Percentiles rank a stretch among this genome's conserved stretches.
phyloP scores from a whole-genome alignment of 1,284 basidiomycete species.

The Trametes versicolor region DNA sequence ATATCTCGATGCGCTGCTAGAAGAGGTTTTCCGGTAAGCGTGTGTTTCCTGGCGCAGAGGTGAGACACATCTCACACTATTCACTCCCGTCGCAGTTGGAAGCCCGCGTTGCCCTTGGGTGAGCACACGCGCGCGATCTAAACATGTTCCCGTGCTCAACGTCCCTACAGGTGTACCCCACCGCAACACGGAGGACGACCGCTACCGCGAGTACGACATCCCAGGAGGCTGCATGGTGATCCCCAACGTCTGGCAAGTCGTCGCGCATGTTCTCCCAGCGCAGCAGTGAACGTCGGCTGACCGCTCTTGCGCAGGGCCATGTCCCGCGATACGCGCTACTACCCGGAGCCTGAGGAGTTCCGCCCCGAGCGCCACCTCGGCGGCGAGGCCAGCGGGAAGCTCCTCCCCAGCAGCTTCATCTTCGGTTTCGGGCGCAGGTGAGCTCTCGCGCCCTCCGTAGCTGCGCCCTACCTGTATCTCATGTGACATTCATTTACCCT shows the following conservation, averaged over 20 bases:
- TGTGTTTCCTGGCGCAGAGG: not conserved
- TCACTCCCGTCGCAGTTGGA: conserved; percentile 19
- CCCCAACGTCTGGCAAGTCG: conserved; percentile 54
- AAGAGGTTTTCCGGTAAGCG: conserved; percentile 56
- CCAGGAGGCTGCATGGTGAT: conserved; percentile 57
- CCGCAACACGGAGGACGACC: conserved; percentile 52
- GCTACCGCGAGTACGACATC: conserved; percentile 55
- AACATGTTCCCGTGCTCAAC: not conserved
- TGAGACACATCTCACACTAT: not conserved
- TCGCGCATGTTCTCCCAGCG: not conserved
- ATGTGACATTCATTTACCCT: not conserved
- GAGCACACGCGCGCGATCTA: not conserved
- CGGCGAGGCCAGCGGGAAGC: not conserved
- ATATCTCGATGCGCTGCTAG: conserved; percentile 56
- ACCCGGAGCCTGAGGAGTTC: conserved; percentile 6
- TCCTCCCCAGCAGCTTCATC: conserved; percentile 6
- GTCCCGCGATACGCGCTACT: not conserved
- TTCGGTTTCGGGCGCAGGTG: conserved; percentile 7
- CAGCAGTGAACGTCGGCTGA: not conserved
- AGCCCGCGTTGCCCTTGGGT: conserved; percentile 26
- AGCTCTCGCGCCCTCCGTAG: not conserved
- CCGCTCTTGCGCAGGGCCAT: not conserved
- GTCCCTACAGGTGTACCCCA: conserved; percentile 24
- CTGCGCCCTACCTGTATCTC: not conserved
- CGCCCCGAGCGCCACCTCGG: conserved; percentile 4